These are phyloP conservation scores for Alternaria atra DNA, from an alignment of 2,329 filamentous ascomycete genomes.

Conservation along the genomic window DNA sequence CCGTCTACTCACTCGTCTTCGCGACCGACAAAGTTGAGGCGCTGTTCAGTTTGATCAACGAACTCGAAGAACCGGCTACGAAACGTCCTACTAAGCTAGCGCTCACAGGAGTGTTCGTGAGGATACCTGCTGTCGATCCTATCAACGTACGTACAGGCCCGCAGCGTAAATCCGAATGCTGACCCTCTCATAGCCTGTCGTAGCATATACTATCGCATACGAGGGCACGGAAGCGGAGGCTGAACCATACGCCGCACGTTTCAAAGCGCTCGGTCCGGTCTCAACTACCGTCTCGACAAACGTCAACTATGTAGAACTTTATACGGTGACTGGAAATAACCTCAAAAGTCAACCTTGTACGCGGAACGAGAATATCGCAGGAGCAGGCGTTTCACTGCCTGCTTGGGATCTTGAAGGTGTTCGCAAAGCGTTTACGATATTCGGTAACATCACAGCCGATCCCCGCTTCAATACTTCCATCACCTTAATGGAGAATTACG, in stretches of 20 bases:
- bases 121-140: conserved; percentile 23
- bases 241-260: conserved; percentile 22
- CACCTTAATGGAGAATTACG: conserved; percentile 33
- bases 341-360: conserved; percentile 21
- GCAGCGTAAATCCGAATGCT: background rate
- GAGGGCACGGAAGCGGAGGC: conserved; percentile 27
- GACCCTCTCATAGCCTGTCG: conserved; percentile 15
- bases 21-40: conserved; percentile 36
- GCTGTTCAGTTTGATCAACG: conserved; percentile 45
- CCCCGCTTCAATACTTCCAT: conserved; percentile 27
- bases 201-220: conserved; percentile 28
- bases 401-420: conserved; percentile 24
- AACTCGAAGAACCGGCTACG: conserved; percentile 9
- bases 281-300: conserved; percentile 10
- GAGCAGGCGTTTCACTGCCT: conserved; percentile 27
- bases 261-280: conserved; percentile 26
- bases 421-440: conserved; percentile 28
- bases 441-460: conserved; percentile 28
- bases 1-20: conserved; percentile 23
- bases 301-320: conserved; percentile 26
- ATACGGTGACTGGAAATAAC: conserved; percentile 26
- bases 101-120: conserved; percentile 18
- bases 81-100: conserved; percentile 19
- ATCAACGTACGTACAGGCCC: conserved; percentile 17
- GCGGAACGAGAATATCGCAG: conserved; percentile 21